These are phyloP conservation scores for Nakazawaea pomicola DNA, from an alignment of 805 yeast species.

Conservation along the genomic window DNA sequence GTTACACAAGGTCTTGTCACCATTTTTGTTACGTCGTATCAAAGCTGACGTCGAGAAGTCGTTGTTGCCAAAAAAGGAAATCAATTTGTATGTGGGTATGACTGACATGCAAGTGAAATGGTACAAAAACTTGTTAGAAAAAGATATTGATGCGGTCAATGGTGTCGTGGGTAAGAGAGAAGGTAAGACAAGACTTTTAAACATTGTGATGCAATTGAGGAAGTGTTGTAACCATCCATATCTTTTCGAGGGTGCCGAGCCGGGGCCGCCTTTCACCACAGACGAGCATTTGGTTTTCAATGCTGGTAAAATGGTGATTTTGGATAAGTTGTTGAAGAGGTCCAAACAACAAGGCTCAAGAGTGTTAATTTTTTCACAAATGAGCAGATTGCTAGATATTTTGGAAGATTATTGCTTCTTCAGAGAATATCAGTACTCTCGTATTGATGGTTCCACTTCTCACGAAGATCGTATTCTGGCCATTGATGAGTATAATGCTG, in stretches of 20 bases:
- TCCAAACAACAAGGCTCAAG: constrained; percentile 76
- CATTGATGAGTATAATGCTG: constrained; percentile 85
- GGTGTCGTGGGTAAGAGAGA: constrained; percentile 94
- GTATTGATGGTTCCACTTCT: constrained; percentile 91
- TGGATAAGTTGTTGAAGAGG: constrained; percentile 76
- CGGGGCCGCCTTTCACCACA: constrained; percentile 95
- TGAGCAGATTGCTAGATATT: constrained; percentile 86
- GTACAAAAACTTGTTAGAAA: constrained; percentile 85
- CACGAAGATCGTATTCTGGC: constrained; percentile 92
- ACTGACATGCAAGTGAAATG: constrained; percentile 90
- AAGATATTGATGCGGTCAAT: constrained; percentile 93
- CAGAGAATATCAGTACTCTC: constrained; percentile 78
- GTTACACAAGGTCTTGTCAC: constrained; percentile 81
- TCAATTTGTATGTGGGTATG: constrained; percentile 90
- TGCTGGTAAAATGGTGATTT: constrained; percentile 84
- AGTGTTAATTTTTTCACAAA: constrained; percentile 87
- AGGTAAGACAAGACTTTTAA: constrained; percentile 83
- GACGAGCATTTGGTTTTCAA: constrained; percentile 91
- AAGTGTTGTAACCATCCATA: constrained; percentile 98
- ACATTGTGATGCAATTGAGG: constrained; percentile 94
- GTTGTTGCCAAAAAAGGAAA: constrained; percentile 83
- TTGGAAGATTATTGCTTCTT: constrained; percentile 88
- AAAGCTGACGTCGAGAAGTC: constrained; percentile 93
- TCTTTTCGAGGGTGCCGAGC: constrained; percentile 97
- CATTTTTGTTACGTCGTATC: constrained; percentile 83